Evolutionary conservation across 202 grass and related monocot species (phyloP), one percentile per base, ranked within the genome.

Genomic region (Sporobolus alterniflorus): DNA sequence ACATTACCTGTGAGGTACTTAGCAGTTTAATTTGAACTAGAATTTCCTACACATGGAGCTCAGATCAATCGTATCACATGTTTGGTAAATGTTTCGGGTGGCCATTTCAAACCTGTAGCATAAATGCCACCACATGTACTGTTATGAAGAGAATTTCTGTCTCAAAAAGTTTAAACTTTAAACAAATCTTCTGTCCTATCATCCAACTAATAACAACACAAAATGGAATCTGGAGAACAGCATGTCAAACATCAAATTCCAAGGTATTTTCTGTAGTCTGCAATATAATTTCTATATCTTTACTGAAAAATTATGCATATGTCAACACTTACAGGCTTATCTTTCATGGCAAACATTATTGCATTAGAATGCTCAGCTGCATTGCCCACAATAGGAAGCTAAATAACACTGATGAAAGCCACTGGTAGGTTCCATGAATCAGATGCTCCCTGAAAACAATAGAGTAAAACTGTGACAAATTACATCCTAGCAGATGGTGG

Each of bases 271-370:
- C 17, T 63, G 40, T 46, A 77, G 46, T 22, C 40, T 21, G 26
- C 30, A 77, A 48, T 62, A 28, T n/a, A 77, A 29, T 30, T 51
- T 60, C 6, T 62, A 39, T 43, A 42, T 76, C 39, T 62, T 63
- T 76, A 31, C 43, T 46, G 28, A 63, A 76, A 61, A 64, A 71
- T 11, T 64, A 49, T 32, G 17, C 46, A 44, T 11, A 73, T 67
- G 13, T 32, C 28, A 77, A 32, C 31, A 79, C 87, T 96, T 87
- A 94, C 96, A 78, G 96, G 91, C 67, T 98, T 98, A 87, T 98
- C 93, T 95, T 98, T 98, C 92, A 96, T 96, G 40, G 96, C 96
- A 89, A 98, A 98, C 96, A 98, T 98, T 88, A 98, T 94, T 77
- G 96, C 93, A 30, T 91, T 98, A 62, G 96, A 91, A 89, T 98